phyloP scores from a whole-genome alignment of 768 basidiomycete species.

The Kwoniella newhampshirensis region DNA sequence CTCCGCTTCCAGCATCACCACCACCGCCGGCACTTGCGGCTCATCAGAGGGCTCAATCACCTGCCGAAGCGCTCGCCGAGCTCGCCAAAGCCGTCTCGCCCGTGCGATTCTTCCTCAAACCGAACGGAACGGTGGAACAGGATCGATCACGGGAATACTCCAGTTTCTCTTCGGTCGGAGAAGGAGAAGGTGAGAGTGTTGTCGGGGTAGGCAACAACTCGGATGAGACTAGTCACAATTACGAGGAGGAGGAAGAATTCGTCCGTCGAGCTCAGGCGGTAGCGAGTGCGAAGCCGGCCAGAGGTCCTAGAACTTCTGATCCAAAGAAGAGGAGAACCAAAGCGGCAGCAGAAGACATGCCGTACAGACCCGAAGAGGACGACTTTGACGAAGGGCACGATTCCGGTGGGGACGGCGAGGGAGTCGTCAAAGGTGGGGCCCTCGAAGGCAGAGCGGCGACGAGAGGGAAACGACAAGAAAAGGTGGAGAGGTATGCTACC shows the following conservation, averaged over 20 bases:
- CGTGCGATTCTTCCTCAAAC: slow-evolving; percentile 43
- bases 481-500: slow-evolving; percentile 43
- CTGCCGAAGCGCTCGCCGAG: slow-evolving; percentile 33
- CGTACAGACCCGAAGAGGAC: slow-evolving; percentile 45
- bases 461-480: slow-evolving; percentile 39
- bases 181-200: background rate
- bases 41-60: slow-evolving; percentile 32
- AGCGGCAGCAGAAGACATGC: slow-evolving; percentile 36
- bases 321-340: slow-evolving; percentile 25
- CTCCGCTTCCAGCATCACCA: background rate
- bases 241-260: slow-evolving; percentile 38
- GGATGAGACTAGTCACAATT: slow-evolving; percentile 37
- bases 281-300: background rate
- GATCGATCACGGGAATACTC: slow-evolving; percentile 27
- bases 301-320: slow-evolving; percentile 24
- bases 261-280: slow-evolving; percentile 27
- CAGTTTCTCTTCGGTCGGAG: slow-evolving; percentile 36
- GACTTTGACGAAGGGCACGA: slow-evolving; percentile 34
- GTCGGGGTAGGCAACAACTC: background rate
- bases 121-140: slow-evolving; percentile 27
- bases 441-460: slow-evolving; percentile 38
- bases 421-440: slow-evolving; percentile 38
- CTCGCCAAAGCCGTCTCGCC: slow-evolving; percentile 44
- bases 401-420: slow-evolving; percentile 41
- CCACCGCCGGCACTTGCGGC: background rate